phyloP scores from a whole-genome alignment of 192 early-diverging fungal species.

The Globomyces pollinis-pini region DNA sequence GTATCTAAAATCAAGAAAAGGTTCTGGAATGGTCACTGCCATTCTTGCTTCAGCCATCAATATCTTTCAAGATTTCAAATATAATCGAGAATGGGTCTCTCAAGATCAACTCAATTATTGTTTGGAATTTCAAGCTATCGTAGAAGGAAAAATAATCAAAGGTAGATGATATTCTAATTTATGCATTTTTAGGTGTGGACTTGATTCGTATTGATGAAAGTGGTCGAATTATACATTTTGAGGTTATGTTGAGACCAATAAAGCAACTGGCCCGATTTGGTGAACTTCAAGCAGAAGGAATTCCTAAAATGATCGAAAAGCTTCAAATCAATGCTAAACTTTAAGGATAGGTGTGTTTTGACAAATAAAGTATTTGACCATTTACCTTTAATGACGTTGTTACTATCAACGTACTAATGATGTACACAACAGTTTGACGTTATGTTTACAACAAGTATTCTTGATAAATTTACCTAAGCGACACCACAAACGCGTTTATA shows the following conservation, averaged over 20 bases:
- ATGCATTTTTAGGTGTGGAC: constrained; percentile 19
- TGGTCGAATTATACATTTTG: constrained; percentile 19
- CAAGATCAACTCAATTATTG: constrained; percentile 11
- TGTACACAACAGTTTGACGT: too few species aligned
- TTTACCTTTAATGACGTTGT: too few species aligned
- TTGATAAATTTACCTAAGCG: too few species aligned
- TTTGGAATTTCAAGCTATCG: constrained; percentile 20
- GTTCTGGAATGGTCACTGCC: constrained; percentile 9
- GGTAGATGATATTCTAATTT: constrained; percentile 1
- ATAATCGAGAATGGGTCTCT: constrained; percentile 14
- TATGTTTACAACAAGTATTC: too few species aligned
- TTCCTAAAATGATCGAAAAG: constrained; percentile 9
- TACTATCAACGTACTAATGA: too few species aligned
- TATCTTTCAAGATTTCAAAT: constrained; percentile 22
- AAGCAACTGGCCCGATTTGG: constrained; percentile 14
- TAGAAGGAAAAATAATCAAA: constrained; percentile 5
- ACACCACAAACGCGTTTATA: too few species aligned
- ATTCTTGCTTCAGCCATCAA: constrained; percentile 13
- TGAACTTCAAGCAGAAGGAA: constrained; percentile 13
- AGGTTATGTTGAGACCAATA: constrained; percentile 24
- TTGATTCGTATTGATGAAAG: constrained; percentile 5
- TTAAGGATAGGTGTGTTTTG: neutral
- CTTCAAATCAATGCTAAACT: constrained; percentile 6
- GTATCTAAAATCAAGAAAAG: constrained; percentile 19
- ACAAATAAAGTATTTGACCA: too few species aligned